Evolutionary conservation across 495 filamentous ascomycete genomes (phyloP), one percentile per base, ranked within the genome.

Genomic region (Xylaria telfairii): DNA sequence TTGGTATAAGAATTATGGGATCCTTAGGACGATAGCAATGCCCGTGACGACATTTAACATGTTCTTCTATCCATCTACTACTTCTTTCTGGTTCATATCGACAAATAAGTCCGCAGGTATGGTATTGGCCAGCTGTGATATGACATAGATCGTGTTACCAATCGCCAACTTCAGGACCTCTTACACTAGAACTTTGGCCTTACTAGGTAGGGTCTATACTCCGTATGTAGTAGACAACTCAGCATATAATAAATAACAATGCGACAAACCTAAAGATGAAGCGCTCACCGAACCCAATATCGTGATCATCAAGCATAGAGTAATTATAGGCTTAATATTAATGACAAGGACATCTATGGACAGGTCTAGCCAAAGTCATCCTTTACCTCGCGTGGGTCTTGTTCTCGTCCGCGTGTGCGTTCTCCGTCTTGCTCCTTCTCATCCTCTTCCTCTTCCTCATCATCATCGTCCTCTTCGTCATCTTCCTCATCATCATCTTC

Each of bases 321-420:
- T 59, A 59, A n/a, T 37, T 21, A 3, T 21, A 39, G 56, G 21
- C 30, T 59, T 59, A 10, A 37, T 37, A 34, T 39, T 21, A 39
- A 30, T 54, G 51, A 17, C 51, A 17, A 54, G 24, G 46, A 46
- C n/a, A 37, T 37, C 56, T 37, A 39, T 42, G 7, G 21, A 64
- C 15, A 12, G 39, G 12, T 59, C 49, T 71, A 71, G 44, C 69
- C 69, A 46, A 71, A 71, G 64, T 71, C 69, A 62, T 71, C 69
- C 54, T 71, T 71, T 10, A 53, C 69, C 30, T 47, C 51, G 39
- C 41, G 46, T n/a, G 68, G 4, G 5, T 65, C 61, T 42, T 54
- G 24, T 51, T 51, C 67, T 32, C 26, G 67, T 19, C 30, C 13
- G 19, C 44, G 41, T 26, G n/a, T 21, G 37, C 51, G 42, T 19